Evolutionary conservation across 371 early-diverging fungal genomes (phyloP), one percentile per base, ranked within the genome.

Genomic region (Chytridium lagenaria): DNA sequence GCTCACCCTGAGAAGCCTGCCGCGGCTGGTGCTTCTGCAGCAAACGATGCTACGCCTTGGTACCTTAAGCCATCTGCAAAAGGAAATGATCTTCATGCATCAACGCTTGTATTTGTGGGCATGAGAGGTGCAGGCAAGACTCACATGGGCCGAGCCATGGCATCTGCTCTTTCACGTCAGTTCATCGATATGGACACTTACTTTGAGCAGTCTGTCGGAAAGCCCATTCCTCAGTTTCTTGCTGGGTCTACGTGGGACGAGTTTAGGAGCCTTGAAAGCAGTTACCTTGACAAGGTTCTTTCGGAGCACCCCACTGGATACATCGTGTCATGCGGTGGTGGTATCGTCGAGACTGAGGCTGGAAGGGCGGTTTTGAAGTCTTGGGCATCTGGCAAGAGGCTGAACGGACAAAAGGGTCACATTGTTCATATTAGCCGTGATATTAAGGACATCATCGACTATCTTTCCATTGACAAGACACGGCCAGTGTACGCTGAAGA

Each of bases 81-180:
- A 15, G 72, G 77, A 37, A 81, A 84, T 23, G 55, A 1, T 10
- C 55, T 74, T 15, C 72, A 69, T 55, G 74, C 76, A n/a, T 66
- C 75, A 0, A 77, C 93, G 1, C 84, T 96, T 44, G 89, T 97
- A 5, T 82, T 98, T 30, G 91, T 97, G 71, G 98, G 98, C 51
- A 98, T 98, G 98, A 92, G 98, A 67, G 98, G 98, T 23, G 96
- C 91, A 1, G 98, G 98, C 55, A 98, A 98, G 84, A 94, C 97
- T 0, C 89, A 93, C 1, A 86, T 95, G 73, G 96, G 97, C 23
- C 86, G 83, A 34, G 84, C 89, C 33, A 92, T 92, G 1, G 93
- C 97, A 1, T 80, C 79, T 33, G 77, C 80, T 0, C 80, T 97
- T 30, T 84, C 87, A 1, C 90, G 90, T 12, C 74, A 84, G 28